Conservation (phyloP, 1,284 basidiomycete species). For the Amylostereum areolatum region DNA sequence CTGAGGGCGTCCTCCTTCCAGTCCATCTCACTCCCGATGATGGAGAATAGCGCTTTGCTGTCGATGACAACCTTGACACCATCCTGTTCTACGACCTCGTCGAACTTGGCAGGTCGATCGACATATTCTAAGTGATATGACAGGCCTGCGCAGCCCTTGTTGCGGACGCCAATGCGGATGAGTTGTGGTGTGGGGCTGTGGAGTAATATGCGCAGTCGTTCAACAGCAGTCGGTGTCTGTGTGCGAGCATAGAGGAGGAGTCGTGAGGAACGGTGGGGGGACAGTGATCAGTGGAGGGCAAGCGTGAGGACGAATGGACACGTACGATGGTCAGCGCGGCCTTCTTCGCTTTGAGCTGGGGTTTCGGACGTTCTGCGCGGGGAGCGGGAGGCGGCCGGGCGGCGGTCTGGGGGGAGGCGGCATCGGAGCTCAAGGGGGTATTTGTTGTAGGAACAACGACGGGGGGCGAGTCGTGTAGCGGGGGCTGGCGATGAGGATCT, state of each 20-base stretch:
- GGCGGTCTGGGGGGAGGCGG: constrained; percentile 61
- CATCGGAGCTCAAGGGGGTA: constrained; percentile 45
- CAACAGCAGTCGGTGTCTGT: constrained; percentile 81
- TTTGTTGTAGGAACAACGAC: constrained; percentile 40
- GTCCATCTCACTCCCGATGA: constrained; percentile 99
- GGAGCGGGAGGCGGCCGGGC: constrained; percentile 66
- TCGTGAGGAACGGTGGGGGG: neutral
- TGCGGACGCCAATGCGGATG: constrained; percentile 92
- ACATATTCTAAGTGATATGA: constrained; percentile 98
- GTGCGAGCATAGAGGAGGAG: neutral
- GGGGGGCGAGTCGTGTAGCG: constrained; percentile 43
- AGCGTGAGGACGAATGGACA: constrained; percentile 18
- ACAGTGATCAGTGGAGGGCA: neutral
- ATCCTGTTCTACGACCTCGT: constrained; percentile 96
- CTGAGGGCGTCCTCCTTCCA: constrained; percentile 93
- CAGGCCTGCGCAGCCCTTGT: constrained; percentile 99
- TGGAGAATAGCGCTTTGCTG: constrained; percentile 95
- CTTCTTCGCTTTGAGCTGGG: constrained; percentile 69
- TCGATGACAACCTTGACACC: constrained; percentile 94
- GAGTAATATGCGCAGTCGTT: constrained; percentile 65
- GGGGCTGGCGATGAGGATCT: constrained; percentile 21
- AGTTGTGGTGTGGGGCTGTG: constrained; percentile 83
- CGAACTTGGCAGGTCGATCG: constrained; percentile 85
- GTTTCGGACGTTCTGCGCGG: constrained; percentile 56
- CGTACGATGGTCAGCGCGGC: constrained; percentile 80